Evolutionary conservation across 1,284 basidiomycete genomes (phyloP), one percentile per base, ranked within the genome.

Genomic region (Filobasidium uniguttulatum): DNA sequence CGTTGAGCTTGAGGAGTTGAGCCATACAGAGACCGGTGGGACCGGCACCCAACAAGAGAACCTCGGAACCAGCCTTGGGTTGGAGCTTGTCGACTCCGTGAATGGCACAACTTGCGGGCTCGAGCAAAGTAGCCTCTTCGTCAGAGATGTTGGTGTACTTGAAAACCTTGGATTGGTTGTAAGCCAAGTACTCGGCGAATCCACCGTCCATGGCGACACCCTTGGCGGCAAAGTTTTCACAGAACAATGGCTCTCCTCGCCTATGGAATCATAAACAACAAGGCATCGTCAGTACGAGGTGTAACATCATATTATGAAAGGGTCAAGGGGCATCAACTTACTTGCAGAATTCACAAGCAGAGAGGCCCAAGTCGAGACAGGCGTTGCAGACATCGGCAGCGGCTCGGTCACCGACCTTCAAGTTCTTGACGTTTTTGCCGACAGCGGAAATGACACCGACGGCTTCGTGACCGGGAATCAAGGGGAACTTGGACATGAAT

Each of bases 31-130:
- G 76, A 37, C 86, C 85, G 46, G 77, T 82, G 1, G 86, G 85
- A 28, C 67, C 67, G 30, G 67, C 64, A 56, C 71, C 71, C 55
- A 89, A 75, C 49, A 89, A 72, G 41, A 89, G 75, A 14, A 80
- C 83, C 50, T 85, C 82, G 40, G 80, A 72, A 31, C 86, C 86
- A 54, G 86, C 81, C 15, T 80, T 75, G 25, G 83, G 78, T 53
- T 74, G 75, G 48, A 90, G 75, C 63, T 84, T 85, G 71, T 89
- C 87, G 54, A 87, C 75, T 12, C 86, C 86, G 68, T 90, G 87
- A 48, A 90, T 77, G 15, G 86, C 86, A 63, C 86, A 90, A 14
- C 85, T 80, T 3, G 85, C 82, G 17, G 86, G 86, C 65, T 90
- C 86, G 48, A 89, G 72, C n/a, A 90, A 75, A 3, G 84, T 87